Percentiles rank a stretch among this genome's conserved stretches.
Evolutionary conservation across 306 rosid species (phyloP).

Genomic region (Oxytropis ochrocephala): DNA sequence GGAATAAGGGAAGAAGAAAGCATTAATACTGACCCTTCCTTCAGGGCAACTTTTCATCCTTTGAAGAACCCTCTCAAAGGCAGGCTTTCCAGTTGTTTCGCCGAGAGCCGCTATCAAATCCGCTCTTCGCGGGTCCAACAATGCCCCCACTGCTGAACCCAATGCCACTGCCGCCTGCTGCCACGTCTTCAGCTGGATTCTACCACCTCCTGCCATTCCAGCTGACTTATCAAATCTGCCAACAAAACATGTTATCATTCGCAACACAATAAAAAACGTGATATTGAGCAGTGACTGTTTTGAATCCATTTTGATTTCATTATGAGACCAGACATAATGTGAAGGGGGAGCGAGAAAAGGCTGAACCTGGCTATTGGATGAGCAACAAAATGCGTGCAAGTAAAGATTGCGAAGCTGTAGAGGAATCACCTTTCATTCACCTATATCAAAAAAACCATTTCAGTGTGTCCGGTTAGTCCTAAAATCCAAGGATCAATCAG

Average conservation of each 20-base stretch:
- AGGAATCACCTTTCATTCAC: too few relatives aligned
- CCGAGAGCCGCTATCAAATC: conserved; percentile 95
- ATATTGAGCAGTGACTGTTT: not conserved
- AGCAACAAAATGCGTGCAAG: too few relatives aligned
- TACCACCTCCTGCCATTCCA: conserved; percentile 50
- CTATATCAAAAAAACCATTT: too few relatives aligned
- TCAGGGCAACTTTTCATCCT: conserved; percentile 71
- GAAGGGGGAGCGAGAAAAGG: too few relatives aligned
- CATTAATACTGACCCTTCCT: conserved; percentile 52
- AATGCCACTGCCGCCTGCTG: conserved; percentile 87
- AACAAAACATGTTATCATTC: not conserved
- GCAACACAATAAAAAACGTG: not conserved
- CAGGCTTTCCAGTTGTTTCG: conserved; percentile 88
- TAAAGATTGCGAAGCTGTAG: too few relatives aligned
- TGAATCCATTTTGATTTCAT: too few relatives aligned
- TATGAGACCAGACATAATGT: too few relatives aligned
- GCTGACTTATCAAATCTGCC: conserved; percentile 6
- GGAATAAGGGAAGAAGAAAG: not conserved
- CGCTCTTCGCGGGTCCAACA: conserved; percentile 88
- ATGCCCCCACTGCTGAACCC: conserved; percentile 93
- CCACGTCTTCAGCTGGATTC: conserved; percentile 61
- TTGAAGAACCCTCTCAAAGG: conserved; percentile 75
- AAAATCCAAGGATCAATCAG: too few relatives aligned
- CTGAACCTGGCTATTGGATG: too few relatives aligned
- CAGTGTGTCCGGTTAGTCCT: too few relatives aligned